Base-by-base conservation (phyloP, 2,329 filamentous ascomycete genomes). In the Fusarium chaquense region DNA sequence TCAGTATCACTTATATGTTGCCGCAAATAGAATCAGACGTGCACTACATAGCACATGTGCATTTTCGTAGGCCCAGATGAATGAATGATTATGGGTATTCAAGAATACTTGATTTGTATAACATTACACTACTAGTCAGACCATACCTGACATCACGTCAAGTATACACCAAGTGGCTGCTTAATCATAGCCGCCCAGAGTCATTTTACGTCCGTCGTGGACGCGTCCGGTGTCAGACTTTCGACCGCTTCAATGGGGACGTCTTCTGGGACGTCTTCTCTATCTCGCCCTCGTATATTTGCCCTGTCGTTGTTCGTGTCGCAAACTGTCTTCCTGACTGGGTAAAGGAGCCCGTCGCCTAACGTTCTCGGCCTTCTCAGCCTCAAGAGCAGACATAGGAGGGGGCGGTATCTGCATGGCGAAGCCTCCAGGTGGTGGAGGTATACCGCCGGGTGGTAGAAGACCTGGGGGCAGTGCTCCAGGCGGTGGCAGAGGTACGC, bases 301-400 rank as follows among this genome's bases (percentile, higher is more conserved):
- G 5, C 88, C 88, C 56, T 83, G 83, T 58, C 86, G 86, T 83
- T 95, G 93, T 79, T 95, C 92, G 78, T 91, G 88, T 72, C 90
- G 87, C 72, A 97, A 80, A 72, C 92, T 94, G 77, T 96, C 93
- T 76, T 92, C 89, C 80, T 97, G 93, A 76, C 92, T 94, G 0
- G 93, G 93, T 44, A 97, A 80, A 11, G 92, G 93, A 8, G 87
- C 92, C 65, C 91, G 85, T 20, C 89, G 81, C 7, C 80, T 77
- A 35, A 74, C 15, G n/a, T n/a, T 78, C 24, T 73, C 71, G 13
- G 78, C 73, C 60, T 79, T 75, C 61, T 79, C 76, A 53, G 62
- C 76, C 7, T 76, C 73, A 40, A 67, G 69, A 20, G 79, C 77
- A 22, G 81, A 79, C 67, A 83, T 77, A 58, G 71, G 81, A 68